Evolutionary conservation across 441 rosid genomes (phyloP), one percentile per base, ranked within the genome.

Genomic region (Omphalea diandra): DNA sequence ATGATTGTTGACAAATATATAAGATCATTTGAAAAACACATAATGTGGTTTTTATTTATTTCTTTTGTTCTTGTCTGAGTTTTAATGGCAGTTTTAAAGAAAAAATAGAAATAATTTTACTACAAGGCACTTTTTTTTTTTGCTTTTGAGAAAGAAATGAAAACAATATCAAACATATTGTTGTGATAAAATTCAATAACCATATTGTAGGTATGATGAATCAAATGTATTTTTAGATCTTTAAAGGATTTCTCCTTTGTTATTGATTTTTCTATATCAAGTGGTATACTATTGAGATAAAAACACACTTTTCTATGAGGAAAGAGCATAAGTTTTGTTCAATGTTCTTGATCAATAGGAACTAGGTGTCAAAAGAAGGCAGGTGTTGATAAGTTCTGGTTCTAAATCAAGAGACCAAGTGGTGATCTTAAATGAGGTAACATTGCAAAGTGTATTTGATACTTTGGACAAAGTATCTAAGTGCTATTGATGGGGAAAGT

Each of bases 351-450:
- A 68, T 68, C 63, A 35, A 50, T 83, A 94, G 96, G 97, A 87
- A 49, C 73, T 94, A 46, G 90, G 97, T 29, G 91, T 94, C 57
- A 94, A 94, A 83, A 82, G 81, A 66, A 87, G 98, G 81, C 97
- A 90, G 68, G 83, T 94, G 24, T 92, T 93, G 12, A 63, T 94
- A 49, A 86, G 93, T 68, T 80, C 90, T 1, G 98, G 98, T 47
- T 91, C 97, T 31, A 91, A 89, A 82, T 94, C 91, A 46, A 85
- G 97, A 78, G 96, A 86, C 84, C 90, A 94, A 81, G 86, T 91
- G 56, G 88, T 91, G 66, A 85, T 94, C 43, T 94, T 90, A 46
- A 97, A 90, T 75, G 96, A 85, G 61, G 75, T 86, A 71, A 84
- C 81, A 11, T 65, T 76, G 59, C 83, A 87, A 68, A 82, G 73